Conservation (phyloP, 2,329 filamentous ascomycete species). For the Colletotrichum abscissum region DNA sequence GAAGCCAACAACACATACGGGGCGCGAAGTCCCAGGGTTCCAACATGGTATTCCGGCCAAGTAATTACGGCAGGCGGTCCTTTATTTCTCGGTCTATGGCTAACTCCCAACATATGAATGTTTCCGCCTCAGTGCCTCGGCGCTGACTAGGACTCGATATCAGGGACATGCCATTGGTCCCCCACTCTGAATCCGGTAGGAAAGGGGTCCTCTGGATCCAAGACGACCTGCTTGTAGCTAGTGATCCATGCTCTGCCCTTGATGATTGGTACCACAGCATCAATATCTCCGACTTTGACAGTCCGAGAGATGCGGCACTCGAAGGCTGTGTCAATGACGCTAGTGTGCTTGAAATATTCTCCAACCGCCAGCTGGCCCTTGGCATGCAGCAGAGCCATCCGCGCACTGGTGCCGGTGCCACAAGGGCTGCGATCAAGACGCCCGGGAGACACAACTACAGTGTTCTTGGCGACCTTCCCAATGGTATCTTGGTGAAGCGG, state of each 20-base stretch:
- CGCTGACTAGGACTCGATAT: background rate
- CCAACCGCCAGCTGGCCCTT: conserved; percentile 49
- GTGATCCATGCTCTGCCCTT: conserved; percentile 58
- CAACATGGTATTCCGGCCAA: too few relatives aligned
- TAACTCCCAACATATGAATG: background rate
- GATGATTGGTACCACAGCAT: conserved; percentile 53
- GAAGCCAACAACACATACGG: too few relatives aligned
- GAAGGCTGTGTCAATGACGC: conserved; percentile 55
- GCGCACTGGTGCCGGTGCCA: conserved; percentile 56
- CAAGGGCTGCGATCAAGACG: conserved; percentile 57
- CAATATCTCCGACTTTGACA: conserved; percentile 50
- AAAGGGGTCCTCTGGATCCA: conserved; percentile 57
- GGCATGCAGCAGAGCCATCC: conserved; percentile 56
- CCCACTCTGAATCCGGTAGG: conserved; percentile 45
- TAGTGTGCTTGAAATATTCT: conserved; percentile 51
- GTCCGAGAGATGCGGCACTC: conserved; percentile 48
- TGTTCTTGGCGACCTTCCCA: conserved; percentile 48
- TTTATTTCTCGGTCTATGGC: too few relatives aligned
- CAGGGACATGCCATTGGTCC: background rate
- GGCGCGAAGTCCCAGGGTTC: too few relatives aligned
- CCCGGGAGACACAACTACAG: conserved; percentile 57
- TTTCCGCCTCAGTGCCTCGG: background rate
- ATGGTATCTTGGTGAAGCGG: conserved; percentile 40
- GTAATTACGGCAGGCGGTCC: too few relatives aligned
- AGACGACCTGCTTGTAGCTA: conserved; percentile 53